phyloP scores from a whole-genome alignment of 225 moss, liverwort and hornwort species.

The Neckera pumila region DNA sequence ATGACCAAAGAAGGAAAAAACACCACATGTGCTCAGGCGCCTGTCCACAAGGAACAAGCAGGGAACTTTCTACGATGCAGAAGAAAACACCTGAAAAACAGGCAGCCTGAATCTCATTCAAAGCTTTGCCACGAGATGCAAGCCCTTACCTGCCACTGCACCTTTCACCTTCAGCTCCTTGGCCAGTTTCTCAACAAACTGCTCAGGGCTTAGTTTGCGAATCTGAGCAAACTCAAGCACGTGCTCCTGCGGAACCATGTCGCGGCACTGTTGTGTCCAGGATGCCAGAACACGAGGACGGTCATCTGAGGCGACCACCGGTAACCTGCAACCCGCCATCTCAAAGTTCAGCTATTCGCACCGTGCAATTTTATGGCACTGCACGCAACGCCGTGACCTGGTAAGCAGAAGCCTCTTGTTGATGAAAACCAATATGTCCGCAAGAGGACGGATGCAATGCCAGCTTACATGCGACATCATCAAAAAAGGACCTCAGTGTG shows the following conservation, averaged over 20 bases:
- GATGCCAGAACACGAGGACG: slow-evolving; percentile 72
- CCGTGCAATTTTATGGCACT: neutral
- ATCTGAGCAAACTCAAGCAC: slow-evolving; percentile 77
- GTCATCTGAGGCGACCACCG: slow-evolving; percentile 79
- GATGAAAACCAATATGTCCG: neutral
- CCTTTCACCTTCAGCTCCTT: slow-evolving; percentile 77
- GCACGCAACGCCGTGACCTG: neutral
- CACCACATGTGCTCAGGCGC: neutral
- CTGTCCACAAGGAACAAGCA: neutral
- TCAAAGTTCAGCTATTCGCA: neutral
- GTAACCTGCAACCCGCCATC: slow-evolving; percentile 53
- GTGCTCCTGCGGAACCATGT: slow-evolving; percentile 58
- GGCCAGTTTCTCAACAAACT: slow-evolving; percentile 88
- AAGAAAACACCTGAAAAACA: neutral
- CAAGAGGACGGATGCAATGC: neutral
- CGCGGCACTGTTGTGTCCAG: slow-evolving; percentile 58
- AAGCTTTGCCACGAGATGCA: neutral
- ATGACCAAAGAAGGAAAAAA: neutral
- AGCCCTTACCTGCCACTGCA: slow-evolving; percentile 69
- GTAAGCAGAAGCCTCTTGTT: neutral
- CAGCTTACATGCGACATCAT: neutral
- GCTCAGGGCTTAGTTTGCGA: slow-evolving; percentile 71
- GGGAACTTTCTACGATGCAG: neutral
- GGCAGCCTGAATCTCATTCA: neutral
- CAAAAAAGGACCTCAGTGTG: neutral